Evolutionary conservation across 2,329 filamentous ascomycete species (phyloP).

Genomic region (Talaromyces albobiverticillius): DNA sequence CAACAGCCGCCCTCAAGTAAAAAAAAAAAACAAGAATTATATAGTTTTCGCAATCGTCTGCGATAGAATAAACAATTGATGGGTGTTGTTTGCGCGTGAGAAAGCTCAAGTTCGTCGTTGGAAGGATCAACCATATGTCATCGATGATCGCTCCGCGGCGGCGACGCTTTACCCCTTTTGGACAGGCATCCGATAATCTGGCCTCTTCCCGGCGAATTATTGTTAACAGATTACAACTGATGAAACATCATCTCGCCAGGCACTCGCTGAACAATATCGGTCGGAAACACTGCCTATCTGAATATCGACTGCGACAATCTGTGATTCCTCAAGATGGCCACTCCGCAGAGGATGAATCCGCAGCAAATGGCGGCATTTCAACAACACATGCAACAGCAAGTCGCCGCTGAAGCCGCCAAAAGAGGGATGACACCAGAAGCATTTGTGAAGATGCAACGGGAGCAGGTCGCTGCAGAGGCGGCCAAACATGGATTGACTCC

Average conservation of each 20-base stretch:
- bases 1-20: background rate
- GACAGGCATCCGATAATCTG: conserved; percentile 11
- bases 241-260: background rate
- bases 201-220: conserved; percentile 12
- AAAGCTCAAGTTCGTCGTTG: no score
- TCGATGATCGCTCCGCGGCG: background rate
- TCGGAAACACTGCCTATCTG: background rate
- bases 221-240: background rate
- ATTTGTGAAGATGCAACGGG: conserved; percentile 65
- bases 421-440: conserved; percentile 80
- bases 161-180: conserved; percentile 12
- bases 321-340: conserved; percentile 31
- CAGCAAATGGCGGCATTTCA: conserved; percentile 69
- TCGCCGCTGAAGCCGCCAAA: conserved; percentile 78
- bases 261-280: background rate
- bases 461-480: conserved; percentile 45
- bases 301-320: background rate
- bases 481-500: conserved; percentile 53
- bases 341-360: conserved; percentile 58
- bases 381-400: conserved; percentile 68
- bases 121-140: no score
- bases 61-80: no score
- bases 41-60: background rate
- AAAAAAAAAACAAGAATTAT: background rate
- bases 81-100: no score